phyloP scores from a whole-genome alignment of 495 filamentous ascomycete genomes.

The Echria macrotheca region DNA sequence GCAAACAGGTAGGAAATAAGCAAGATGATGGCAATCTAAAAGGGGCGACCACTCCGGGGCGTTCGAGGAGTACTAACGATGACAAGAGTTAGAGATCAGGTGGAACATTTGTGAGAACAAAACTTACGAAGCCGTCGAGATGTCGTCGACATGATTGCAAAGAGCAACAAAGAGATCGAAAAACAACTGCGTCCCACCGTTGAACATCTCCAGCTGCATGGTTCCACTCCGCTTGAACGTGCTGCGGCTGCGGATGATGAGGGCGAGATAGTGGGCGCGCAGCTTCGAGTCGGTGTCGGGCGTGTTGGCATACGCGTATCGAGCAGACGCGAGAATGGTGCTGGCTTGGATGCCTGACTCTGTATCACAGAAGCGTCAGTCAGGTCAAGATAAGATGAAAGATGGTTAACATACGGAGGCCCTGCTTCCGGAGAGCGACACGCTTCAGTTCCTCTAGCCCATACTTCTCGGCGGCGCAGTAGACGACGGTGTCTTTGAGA shows the following conservation, averaged over 20 bases:
- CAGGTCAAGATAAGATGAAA: not conserved
- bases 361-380: conserved; percentile 17
- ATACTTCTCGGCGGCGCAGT: conserved; percentile 81
- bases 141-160: conserved; percentile 78
- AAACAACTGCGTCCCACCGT: conserved; percentile 72
- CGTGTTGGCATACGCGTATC: conserved; percentile 84
- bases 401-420: conserved; percentile 46
- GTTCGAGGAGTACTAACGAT: conserved; percentile 39
- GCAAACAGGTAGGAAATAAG: not conserved
- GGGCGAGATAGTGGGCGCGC: conserved; percentile 82
- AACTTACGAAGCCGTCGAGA: conserved; percentile 45
- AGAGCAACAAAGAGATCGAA: conserved; percentile 92
- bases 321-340: conserved; percentile 76
- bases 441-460: conserved; percentile 75
- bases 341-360: conserved; percentile 75
- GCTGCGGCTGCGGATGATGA: conserved; percentile 77
- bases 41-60: conserved; percentile 35
- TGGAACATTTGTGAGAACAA: conserved; percentile 2
- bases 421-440: conserved; percentile 79
- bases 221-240: conserved; percentile 93
- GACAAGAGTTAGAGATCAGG: not conserved
- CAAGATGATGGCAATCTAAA: conserved; percentile 14
- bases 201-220: conserved; percentile 95
- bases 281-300: conserved; percentile 84
- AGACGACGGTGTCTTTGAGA: conserved; percentile 84